Base-by-base conservation (phyloP, 768 basidiomycete genomes). In the Hygrocybe punicea region DNA sequence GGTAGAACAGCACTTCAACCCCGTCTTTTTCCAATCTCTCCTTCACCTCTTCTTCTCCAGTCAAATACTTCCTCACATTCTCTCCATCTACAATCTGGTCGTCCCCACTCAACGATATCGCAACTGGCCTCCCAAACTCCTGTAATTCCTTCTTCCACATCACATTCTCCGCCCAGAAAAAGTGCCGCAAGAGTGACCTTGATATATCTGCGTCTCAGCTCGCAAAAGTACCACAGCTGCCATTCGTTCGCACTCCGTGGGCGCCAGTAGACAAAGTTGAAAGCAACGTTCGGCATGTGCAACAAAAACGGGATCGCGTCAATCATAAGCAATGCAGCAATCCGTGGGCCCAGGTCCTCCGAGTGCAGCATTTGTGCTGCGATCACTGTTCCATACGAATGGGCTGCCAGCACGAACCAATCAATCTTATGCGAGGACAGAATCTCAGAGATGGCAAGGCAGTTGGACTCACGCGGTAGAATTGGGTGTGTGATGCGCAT, bases 201-300 rank as follows among this genome's bases (percentile, higher is more conserved):
- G 85, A 78, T 46, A 85, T 76, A 62, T 87, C 85, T 8, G 83
- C 71, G 60, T 88, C 86, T 10, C 81, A 78, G 55, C 80, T 81
- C 19, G 84, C 77, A 61, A 87, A n/a, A 86, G 62, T 83, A 88
- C 82, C 84, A 86, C 51, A 87, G 61, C 68, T 84, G 75, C 83
- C 84, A 85, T 60, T 87, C 82, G 63, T 55, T 63, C 50, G 69
- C 67, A 1, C n/a, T 62, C 60, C 50, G 58, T 39, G n/a, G 86
- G 75, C 6, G 59, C 19, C 86, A 81, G 69, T 87, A 86, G 37
- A 88, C 72, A 57, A 88, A 87, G 65, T 86, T 86, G 65, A 77
- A 79, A 17, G 84, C 83, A 44, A 86, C 79, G n/a, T 77, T 62
- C 5, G 86, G 82, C 40, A 81, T 76, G 68, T 86, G 84, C 6